Conservation (phyloP, 257 asterid genomes). For the Solanum pimpinellifolium region DNA sequence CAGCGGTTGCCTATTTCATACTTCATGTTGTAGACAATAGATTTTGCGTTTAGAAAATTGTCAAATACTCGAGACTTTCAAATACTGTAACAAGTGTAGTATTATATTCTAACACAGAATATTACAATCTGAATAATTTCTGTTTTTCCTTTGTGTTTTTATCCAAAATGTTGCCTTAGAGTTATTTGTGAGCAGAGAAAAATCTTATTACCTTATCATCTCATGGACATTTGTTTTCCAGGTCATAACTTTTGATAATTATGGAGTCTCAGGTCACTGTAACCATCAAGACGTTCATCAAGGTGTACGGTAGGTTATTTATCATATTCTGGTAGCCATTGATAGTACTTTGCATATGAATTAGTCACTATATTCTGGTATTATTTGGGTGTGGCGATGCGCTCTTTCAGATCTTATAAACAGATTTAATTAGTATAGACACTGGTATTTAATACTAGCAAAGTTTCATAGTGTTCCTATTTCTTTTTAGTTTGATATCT, state of each 20-base stretch:
- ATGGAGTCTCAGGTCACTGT: conserved; percentile 92
- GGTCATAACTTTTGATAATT: conserved; percentile 73
- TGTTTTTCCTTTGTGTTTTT: background rate
- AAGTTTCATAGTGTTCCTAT: background rate
- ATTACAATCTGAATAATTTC: background rate
- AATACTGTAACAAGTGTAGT: background rate
- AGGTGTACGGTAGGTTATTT: conserved; percentile 61
- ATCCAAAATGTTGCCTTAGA: background rate
- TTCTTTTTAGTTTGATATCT: background rate
- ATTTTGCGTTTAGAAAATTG: background rate
- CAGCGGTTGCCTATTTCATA: background rate
- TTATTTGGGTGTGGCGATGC: background rate
- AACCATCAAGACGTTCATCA: conserved; percentile 47
- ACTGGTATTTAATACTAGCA: background rate
- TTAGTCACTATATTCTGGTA: background rate
- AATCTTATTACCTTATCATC: background rate
- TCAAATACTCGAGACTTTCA: background rate
- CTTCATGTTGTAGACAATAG: background rate
- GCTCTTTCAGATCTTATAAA: background rate
- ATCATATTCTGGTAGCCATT: background rate
- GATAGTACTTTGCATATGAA: background rate
- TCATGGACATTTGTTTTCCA: conserved; percentile 8
- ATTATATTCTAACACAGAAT: background rate
- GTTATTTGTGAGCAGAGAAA: background rate
- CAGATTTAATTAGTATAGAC: background rate